Conservation (phyloP, 2,329 filamentous ascomycete genomes). For the Cytospora piceicola region DNA sequence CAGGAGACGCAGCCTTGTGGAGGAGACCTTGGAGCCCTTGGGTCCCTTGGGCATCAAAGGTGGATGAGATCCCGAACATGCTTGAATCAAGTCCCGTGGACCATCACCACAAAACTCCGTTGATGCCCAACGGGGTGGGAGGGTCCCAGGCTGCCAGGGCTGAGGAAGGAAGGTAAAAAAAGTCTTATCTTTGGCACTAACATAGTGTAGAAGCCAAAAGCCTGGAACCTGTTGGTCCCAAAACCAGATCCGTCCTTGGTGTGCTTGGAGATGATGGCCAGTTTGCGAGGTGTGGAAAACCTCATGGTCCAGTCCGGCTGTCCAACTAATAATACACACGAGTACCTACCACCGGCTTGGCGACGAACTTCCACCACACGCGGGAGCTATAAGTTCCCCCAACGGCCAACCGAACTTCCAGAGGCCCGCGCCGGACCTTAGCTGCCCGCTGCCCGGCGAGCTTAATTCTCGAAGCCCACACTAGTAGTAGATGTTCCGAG, state of each 20-base stretch:
- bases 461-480: not conserved
- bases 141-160: constrained; percentile 20
- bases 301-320: too few species aligned
- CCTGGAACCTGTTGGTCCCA: not conserved
- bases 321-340: too few species aligned
- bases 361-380: constrained; percentile 13
- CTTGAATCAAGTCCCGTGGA: constrained; percentile 12
- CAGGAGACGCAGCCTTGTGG: constrained; percentile 26
- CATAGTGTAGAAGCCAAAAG: too few species aligned
- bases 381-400: not conserved
- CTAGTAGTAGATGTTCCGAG: not conserved
- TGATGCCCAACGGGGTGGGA: constrained; percentile 26
- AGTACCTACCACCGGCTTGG: not conserved
- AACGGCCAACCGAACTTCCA: constrained; percentile 5
- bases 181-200: not conserved
- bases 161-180: not conserved
- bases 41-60: constrained; percentile 22
- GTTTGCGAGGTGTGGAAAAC: not conserved
- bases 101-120: constrained; percentile 6
- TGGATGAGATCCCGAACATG: constrained; percentile 19
- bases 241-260: not conserved
- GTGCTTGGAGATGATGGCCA: too few species aligned
- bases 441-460: not conserved
- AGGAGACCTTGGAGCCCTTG: constrained; percentile 20
- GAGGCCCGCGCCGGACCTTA: constrained; percentile 22